Percentiles rank a stretch among this genome's conserved stretches.
These are phyloP conservation scores for Hypoxylon perforatum DNA, from an alignment of 495 filamentous ascomycete genomes.

Conservation along the genomic window DNA sequence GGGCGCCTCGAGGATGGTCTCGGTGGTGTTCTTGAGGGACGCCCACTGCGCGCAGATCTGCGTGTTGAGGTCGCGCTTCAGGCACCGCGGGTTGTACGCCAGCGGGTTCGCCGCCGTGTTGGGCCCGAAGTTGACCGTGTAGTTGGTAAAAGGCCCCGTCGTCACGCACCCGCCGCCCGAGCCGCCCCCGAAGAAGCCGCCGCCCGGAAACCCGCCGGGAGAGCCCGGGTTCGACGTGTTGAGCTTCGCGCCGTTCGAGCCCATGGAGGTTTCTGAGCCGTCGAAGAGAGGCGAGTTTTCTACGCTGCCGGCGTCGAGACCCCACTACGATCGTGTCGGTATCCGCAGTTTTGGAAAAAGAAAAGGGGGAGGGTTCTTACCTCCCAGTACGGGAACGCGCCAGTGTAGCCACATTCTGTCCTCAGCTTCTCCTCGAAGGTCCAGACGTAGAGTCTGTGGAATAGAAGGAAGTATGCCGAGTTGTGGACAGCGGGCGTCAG, in stretches of 20 bases:
- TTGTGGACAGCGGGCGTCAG: conserved; percentile 52
- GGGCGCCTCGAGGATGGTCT: conserved; percentile 47
- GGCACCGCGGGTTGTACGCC: conserved; percentile 54
- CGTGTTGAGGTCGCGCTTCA: conserved; percentile 55
- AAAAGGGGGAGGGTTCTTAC: conserved; percentile 13
- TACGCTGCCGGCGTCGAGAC: conserved; percentile 48
- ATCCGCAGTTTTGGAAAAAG: not conserved
- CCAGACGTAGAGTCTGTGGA: conserved; percentile 53
- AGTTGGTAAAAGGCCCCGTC: conserved; percentile 47
- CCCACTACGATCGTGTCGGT: conserved; percentile 43
- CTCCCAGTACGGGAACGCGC: conserved; percentile 56
- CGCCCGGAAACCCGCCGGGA: too few species aligned
- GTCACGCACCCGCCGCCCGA: conserved; percentile 51
- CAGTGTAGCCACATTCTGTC: conserved; percentile 50
- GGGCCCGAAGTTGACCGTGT: conserved; percentile 55
- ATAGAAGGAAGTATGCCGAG: conserved; percentile 55
- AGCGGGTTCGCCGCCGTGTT: conserved; percentile 42
- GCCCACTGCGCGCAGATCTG: conserved; percentile 48
- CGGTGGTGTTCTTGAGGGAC: conserved; percentile 54
- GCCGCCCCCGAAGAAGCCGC: conserved; percentile 37
- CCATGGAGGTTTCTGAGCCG: conserved; percentile 45
- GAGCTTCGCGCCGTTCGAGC: conserved; percentile 46
- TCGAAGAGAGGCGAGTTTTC: conserved; percentile 51
- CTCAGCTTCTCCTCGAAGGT: conserved; percentile 53
- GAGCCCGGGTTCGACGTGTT: conserved; percentile 1